These are phyloP conservation scores for Gracilaria domingensis DNA, from an alignment of 23 red algal genomes.

Conservation along the genomic window DNA sequence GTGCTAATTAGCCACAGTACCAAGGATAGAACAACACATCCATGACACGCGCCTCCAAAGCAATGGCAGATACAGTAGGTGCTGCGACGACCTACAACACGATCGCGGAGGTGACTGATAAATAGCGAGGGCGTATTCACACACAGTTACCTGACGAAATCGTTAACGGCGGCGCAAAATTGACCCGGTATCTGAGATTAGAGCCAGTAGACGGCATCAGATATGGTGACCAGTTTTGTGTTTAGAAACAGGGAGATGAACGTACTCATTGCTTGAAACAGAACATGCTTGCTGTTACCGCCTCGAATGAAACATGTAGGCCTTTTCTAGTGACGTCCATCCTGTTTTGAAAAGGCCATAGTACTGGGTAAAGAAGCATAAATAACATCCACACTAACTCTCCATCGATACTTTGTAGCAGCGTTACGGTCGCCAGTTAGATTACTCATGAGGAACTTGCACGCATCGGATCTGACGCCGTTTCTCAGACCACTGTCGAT, in stretches of 20 bases:
- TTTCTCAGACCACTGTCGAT: constrained; percentile 23
- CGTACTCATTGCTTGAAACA: constrained; percentile 50
- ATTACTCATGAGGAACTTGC: constrained; percentile 85
- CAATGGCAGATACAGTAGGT: too few relatives aligned
- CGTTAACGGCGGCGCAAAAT: constrained; percentile 81
- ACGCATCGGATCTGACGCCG: constrained; percentile 59
- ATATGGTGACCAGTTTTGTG: constrained; percentile 75
- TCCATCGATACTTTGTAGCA: constrained; percentile 31
- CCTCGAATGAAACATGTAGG: constrained; percentile 83
- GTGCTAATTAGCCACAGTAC: too few relatives aligned
- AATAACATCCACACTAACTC: constrained; percentile 22
- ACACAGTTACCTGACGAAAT: constrained; percentile 56
- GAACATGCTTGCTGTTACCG: constrained; percentile 77
- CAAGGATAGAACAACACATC: too few relatives aligned
- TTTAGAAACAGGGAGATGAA: constrained; percentile 78
- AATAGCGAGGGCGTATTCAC: too few relatives aligned
- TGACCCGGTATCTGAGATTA: constrained; percentile 79
- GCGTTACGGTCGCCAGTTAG: constrained; percentile 12
- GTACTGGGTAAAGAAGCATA: constrained; percentile 11
- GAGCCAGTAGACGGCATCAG: constrained; percentile 86
- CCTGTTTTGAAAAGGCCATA: constrained; percentile 45
- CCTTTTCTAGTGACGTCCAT: constrained; percentile 39
- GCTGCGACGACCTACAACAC: too few relatives aligned
- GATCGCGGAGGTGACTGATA: too few relatives aligned
- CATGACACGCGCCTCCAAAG: too few relatives aligned